Evolutionary conservation across 495 filamentous ascomycete species (phyloP), one percentile per base, ranked within the genome.

Genomic region (Podospora pseudopauciseta): DNA sequence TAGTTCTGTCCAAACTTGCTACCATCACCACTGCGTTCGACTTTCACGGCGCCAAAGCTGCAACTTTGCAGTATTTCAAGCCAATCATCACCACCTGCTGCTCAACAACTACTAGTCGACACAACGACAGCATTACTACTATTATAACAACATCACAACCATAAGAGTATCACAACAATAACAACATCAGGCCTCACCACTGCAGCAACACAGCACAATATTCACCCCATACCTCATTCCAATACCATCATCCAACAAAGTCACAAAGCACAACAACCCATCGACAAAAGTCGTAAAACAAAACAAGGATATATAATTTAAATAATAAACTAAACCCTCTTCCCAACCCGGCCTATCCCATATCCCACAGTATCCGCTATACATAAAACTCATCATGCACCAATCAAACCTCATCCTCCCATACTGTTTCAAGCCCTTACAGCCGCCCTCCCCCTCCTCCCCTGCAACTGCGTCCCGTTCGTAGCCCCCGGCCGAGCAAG

Each of bases 401-500:
- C 39, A 49, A 49, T 49, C 39, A 49, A 13, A 18, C 39, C 7
- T 49, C 15, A 49, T 11, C 5, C 39, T 16, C 5, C 34, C 34
- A 39, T 39, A 39, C 3, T 39, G 0, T 5, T 49, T 49, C 39
- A 49, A 49, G 39, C 39, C 39, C 13, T 49, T 1, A 11, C 39
- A 49, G 39, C 39, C 34, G 6, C 1, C 63, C 63, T n/a, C 58
- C 27, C 30, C 20, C 56, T 19, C 28, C 67, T 44, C 26, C 63
- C 23, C 16, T 16, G 63, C 59, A 19, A 27, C 39, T 49, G 39
- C 39, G 30, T 30, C 23, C 32, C 57, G 55, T 23, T 58, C 55
- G 55, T 20, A 19, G 60, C 67, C 5, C 80, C 78, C 0, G 82
- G 83, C 72, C 83, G 73, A 5, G 82, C 80, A 49, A 88, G 77